Base-by-base conservation (phyloP, 2,329 filamentous ascomycete species). In the Fusarium longipes region DNA sequence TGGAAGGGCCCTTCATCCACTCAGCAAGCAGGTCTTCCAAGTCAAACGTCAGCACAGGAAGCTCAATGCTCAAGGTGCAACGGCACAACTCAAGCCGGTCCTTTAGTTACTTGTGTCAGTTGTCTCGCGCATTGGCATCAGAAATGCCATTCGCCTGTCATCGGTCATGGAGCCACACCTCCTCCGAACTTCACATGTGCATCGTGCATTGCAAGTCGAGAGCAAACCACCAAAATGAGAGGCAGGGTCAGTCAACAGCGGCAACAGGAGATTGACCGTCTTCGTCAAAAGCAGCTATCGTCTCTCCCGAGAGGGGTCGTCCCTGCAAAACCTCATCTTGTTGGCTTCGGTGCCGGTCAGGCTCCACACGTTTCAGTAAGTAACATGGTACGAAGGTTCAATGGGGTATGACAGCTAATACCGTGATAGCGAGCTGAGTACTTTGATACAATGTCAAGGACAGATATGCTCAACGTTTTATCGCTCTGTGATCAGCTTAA, bases 401-500 rank as follows among this genome's bases (percentile, higher is more conserved):
- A n/a, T 24, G n/a, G 14, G 36, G 38, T 18, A 48, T 60, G 18
- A 50, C 43, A 18, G 36, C 45, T 50, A 33, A 39, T 2, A 30
- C 7, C 44, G n/a, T 9, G 11, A 18, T 39, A 82, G 80, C 77
- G 79, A 22, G 72, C 73, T 18, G 74, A 77, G 30, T 82, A 82
- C 58, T 82, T 82, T 57, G 74, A 72, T 20, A 60, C 65, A 9
- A 76, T 80, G 58, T 74, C 74, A 45, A 78, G 73, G 45, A 77
- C 73, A 6, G 80, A 82, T 50, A 70, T 81, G 1, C 71, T 82
- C 24, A 79, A 80, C 30, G 68, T 82, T 11, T 63, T 83, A 4
- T 77, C 77, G 4, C 76, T 82, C 35, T 80, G 78, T 58, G 79
- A 82, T 47, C 78, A 79, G 56, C 69, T 82, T 15, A 74, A 77